phyloP scores from a whole-genome alignment of 768 basidiomycete species.

The Amanita pallidorosea region DNA sequence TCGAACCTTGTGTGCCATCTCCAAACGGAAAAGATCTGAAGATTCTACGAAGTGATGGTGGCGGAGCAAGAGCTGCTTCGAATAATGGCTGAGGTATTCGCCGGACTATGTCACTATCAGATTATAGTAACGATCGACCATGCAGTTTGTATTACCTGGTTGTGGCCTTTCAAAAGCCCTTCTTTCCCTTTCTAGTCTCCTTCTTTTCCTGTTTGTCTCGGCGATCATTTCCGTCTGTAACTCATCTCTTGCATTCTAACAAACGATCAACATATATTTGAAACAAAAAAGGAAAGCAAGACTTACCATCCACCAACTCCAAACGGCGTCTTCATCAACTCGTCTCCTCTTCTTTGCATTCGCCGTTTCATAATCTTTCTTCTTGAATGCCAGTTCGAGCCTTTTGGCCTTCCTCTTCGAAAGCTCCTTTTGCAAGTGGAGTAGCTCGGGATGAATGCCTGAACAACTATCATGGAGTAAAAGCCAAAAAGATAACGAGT shows the following conservation, averaged over 20 bases:
- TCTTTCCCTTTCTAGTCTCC: conserved; percentile 79
- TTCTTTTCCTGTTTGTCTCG: conserved; percentile 78
- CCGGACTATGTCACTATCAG: conserved; percentile 26
- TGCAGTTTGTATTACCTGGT: conserved; percentile 33
- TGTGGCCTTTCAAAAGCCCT: conserved; percentile 68
- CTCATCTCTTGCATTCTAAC: conserved; percentile 45
- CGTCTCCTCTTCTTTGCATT: conserved; percentile 52
- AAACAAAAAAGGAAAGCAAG: neutral
- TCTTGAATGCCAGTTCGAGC: conserved; percentile 66
- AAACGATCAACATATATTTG: conserved; percentile 26
- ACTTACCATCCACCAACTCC: conserved; percentile 87
- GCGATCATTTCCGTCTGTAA: conserved; percentile 84
- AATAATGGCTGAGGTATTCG: conserved; percentile 47
- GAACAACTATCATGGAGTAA: conserved; percentile 4
- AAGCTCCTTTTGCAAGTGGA: conserved; percentile 73
- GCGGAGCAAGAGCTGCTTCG: conserved; percentile 32
- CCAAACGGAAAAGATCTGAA: conserved; percentile 47
- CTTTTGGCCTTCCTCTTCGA: conserved; percentile 72
- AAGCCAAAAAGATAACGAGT: neutral
- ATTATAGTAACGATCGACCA: neutral
- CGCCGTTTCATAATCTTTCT: conserved; percentile 57
- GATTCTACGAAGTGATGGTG: conserved; percentile 59
- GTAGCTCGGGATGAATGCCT: conserved; percentile 83
- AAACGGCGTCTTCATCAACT: conserved; percentile 65
- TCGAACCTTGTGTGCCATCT: conserved; percentile 12